phyloP scores from a whole-genome alignment of 805 yeast species.

The Isabelozyma pseudorhagii region DNA sequence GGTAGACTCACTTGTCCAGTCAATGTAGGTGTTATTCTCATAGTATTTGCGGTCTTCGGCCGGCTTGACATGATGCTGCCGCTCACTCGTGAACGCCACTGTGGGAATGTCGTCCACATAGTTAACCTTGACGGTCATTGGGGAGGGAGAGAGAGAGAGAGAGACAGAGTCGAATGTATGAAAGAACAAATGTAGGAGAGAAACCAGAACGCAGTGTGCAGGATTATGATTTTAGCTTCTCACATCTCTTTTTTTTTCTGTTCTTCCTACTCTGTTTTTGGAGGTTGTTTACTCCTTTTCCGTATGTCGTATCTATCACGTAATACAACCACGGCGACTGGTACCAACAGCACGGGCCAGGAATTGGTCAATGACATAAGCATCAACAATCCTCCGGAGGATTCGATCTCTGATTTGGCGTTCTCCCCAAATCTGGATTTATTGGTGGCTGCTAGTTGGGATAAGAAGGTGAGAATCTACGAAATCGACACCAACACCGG shows the following conservation, averaged over 20 bases:
- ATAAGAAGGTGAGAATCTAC: constrained; percentile 87
- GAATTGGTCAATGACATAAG: constrained; percentile 69
- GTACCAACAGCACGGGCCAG: constrained; percentile 49
- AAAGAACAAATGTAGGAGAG: background rate
- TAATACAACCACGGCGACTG: constrained; percentile 15
- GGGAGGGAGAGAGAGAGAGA: background rate
- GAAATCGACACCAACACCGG: constrained; percentile 75
- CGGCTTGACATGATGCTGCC: background rate
- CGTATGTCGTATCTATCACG: constrained; percentile 37
- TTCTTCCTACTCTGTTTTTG: background rate
- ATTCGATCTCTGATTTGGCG: constrained; percentile 76
- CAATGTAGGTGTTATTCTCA: constrained; percentile 43
- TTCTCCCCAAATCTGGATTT: constrained; percentile 86
- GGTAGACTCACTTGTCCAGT: constrained; percentile 49
- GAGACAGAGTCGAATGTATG: background rate
- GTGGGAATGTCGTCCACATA: background rate
- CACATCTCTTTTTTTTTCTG: background rate
- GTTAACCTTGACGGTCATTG: background rate
- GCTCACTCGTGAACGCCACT: background rate
- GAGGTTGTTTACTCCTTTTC: background rate
- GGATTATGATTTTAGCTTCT: background rate
- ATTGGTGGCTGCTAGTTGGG: constrained; percentile 88
- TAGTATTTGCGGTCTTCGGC: constrained; percentile 15
- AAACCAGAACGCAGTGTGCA: background rate
- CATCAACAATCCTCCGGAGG: constrained; percentile 84